phyloP scores from a whole-genome alignment of 164 flowering plant genomes.

The Stephania cephalantha region DNA sequence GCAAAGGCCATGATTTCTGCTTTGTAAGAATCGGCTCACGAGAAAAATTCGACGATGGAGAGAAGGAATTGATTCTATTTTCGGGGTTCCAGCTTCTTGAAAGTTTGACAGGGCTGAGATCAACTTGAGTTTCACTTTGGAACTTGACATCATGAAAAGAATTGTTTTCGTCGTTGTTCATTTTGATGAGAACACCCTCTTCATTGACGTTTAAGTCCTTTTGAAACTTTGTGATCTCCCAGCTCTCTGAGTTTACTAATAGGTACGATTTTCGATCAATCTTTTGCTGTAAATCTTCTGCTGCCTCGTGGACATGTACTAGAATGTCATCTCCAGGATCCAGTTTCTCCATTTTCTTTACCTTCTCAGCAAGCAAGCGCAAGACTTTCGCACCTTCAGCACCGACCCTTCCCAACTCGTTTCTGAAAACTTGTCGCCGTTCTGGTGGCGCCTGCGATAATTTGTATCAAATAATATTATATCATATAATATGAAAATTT shows the following conservation, averaged over 20 bases:
- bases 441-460: slow-evolving; percentile 67
- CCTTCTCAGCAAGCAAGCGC: slow-evolving; percentile 61
- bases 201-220: not conserved
- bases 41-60: slow-evolving; percentile 25
- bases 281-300: slow-evolving; percentile 72
- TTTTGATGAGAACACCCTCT: slow-evolving; percentile 16
- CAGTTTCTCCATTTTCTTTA: slow-evolving; percentile 56
- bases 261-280: slow-evolving; percentile 70
- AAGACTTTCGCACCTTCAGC: slow-evolving; percentile 72
- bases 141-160: slow-evolving; percentile 30
- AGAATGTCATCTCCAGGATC: slow-evolving; percentile 31
- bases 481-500: not conserved
- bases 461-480: not conserved
- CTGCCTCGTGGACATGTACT: slow-evolving; percentile 66
- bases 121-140: slow-evolving; percentile 48
- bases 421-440: slow-evolving; percentile 47
- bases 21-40: slow-evolving; percentile 13
- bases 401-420: slow-evolving; percentile 62
- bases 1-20: slow-evolving; percentile 53
- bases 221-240: slow-evolving; percentile 47
- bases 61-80: slow-evolving; percentile 15
- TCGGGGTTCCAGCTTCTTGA: slow-evolving; percentile 23
- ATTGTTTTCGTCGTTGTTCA: slow-evolving; percentile 26
- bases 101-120: slow-evolving; percentile 29
- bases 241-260: slow-evolving; percentile 61